Conservation (phyloP, 805 yeast species). For the Lachancea cidri region DNA sequence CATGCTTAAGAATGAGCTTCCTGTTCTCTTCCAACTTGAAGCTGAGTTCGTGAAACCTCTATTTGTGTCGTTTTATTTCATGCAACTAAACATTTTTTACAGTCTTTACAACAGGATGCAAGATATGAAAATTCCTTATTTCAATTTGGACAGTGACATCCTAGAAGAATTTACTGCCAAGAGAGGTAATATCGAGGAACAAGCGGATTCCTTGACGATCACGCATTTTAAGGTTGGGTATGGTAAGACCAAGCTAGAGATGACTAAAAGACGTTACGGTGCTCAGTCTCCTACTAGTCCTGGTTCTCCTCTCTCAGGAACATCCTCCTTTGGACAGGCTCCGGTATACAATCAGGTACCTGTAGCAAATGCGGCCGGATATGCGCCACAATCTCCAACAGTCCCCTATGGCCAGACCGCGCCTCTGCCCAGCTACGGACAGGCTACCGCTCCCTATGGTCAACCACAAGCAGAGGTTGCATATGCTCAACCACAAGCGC, state of each 20-base stretch:
- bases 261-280: constrained; percentile 72
- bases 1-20: constrained; percentile 86
- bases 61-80: constrained; percentile 89
- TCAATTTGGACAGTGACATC: constrained; percentile 80
- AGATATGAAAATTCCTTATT: constrained; percentile 94
- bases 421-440: constrained; percentile 3
- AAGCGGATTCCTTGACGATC: constrained; percentile 81
- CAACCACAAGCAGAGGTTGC: constrained; percentile 12
- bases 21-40: constrained; percentile 80
- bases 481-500: constrained; percentile 18
- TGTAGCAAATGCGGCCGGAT: background rate
- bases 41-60: constrained; percentile 90
- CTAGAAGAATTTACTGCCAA: constrained; percentile 72
- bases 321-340: constrained; percentile 34
- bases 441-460: constrained; percentile 18
- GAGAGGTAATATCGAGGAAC: constrained; percentile 88
- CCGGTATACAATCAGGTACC: constrained; percentile 20
- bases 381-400: background rate
- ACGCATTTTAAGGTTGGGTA: constrained; percentile 88
- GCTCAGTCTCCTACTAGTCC: constrained; percentile 26
- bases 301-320: constrained; percentile 18
- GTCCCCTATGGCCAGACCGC: background rate
- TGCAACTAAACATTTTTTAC: constrained; percentile 96
- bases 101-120: constrained; percentile 88
- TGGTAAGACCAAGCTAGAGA: constrained; percentile 77